phyloP scores from a whole-genome alignment of 2,329 filamentous ascomycete genomes.

The Monosporascus sp. region DNA sequence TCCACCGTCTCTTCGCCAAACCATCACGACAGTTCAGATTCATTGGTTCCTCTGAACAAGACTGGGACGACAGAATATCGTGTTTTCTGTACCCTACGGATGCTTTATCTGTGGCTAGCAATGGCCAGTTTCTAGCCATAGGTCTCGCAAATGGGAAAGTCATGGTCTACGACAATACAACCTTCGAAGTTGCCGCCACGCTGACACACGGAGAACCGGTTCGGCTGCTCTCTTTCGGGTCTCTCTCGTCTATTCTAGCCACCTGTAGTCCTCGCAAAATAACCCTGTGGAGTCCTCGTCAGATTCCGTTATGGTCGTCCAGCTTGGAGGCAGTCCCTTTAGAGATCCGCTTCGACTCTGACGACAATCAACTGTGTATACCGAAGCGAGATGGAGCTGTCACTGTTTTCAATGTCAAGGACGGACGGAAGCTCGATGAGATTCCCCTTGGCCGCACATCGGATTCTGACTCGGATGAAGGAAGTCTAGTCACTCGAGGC shows the following conservation, averaged over 20 bases:
- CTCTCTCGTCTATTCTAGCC: background rate
- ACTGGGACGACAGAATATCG: constrained; percentile 4
- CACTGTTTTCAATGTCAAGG: background rate
- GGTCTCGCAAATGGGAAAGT: constrained; percentile 1
- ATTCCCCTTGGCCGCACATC: background rate
- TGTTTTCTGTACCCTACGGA: background rate
- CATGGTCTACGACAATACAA: background rate
- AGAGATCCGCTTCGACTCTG: background rate
- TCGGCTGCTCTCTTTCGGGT: background rate
- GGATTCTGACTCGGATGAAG: constrained; percentile 2
- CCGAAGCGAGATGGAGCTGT: background rate
- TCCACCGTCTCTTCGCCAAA: background rate
- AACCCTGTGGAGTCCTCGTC: background rate
- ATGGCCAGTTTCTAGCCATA: background rate
- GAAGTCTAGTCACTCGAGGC: background rate
- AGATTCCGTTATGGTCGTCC: background rate
- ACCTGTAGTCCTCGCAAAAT: background rate
- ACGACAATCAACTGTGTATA: background rate
- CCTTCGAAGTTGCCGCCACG: background rate
- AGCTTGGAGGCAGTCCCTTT: background rate
- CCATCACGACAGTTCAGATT: background rate
- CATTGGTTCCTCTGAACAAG: background rate
- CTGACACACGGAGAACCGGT: background rate
- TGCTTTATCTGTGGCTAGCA: background rate
- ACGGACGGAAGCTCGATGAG: background rate